A percentile compares a stretch with the other conserved stretches of the same genome.
Conservation (phyloP, 2,329 filamentous ascomycete genomes). For the Ophiocordyceps robertsii region DNA sequence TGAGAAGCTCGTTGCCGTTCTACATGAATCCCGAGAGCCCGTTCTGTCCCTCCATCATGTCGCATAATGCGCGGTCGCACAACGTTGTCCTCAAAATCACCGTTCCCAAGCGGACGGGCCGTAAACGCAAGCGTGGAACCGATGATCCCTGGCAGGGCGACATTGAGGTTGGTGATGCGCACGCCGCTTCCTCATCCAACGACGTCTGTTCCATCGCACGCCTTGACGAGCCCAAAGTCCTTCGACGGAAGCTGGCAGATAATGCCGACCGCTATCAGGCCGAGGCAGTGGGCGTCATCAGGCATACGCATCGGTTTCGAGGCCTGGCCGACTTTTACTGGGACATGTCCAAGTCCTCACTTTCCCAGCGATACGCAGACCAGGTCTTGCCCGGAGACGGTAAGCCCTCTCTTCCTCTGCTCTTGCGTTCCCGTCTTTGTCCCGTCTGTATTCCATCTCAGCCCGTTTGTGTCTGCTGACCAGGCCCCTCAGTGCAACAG, state of each 20-base stretch:
- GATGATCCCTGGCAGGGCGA: slow-evolving; percentile 47
- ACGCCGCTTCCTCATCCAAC: slow-evolving; percentile 4
- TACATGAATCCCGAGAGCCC: slow-evolving; percentile 70
- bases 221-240: slow-evolving; percentile 36
- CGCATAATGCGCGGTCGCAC: slow-evolving; percentile 61
- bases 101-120: slow-evolving; percentile 73
- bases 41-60: slow-evolving; percentile 64
- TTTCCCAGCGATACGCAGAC: slow-evolving; percentile 58
- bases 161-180: slow-evolving; percentile 15
- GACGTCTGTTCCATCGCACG: slow-evolving; percentile 29
- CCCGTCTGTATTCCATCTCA: too few relatives aligned
- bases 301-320: slow-evolving; percentile 76
- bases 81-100: slow-evolving; percentile 80
- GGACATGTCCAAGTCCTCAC: slow-evolving; percentile 52
- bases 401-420: slow-evolving; percentile 18
- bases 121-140: slow-evolving; percentile 72
- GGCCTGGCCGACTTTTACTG: slow-evolving; percentile 82
- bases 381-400: slow-evolving; percentile 60
- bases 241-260: slow-evolving; percentile 55
- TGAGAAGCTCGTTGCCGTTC: slow-evolving; percentile 45
- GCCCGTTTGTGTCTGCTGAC: not conserved
- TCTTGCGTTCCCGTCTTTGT: too few relatives aligned
- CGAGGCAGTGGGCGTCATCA: slow-evolving; percentile 58
- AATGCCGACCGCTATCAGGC: slow-evolving; percentile 54
- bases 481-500: slow-evolving; percentile 25